Conservation (phyloP, 2,329 filamentous ascomycete genomes). For the Fusarium albidum region DNA sequence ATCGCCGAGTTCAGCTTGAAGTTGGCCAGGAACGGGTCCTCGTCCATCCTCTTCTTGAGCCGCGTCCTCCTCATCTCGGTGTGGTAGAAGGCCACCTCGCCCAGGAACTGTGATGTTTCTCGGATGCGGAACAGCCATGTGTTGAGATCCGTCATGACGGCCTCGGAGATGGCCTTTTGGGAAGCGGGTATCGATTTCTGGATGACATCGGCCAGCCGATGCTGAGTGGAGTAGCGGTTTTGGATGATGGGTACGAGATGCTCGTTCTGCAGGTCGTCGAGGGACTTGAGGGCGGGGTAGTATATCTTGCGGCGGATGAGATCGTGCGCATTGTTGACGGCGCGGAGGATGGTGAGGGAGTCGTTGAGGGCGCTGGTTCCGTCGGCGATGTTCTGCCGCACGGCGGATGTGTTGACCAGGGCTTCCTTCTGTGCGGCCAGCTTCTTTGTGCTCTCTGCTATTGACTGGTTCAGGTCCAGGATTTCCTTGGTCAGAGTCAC, state of each 20-base stretch:
- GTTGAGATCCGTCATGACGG: conserved; percentile 96
- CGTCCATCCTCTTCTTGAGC: conserved; percentile 83
- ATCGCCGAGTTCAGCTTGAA: conserved; percentile 97
- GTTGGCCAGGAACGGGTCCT: conserved; percentile 75
- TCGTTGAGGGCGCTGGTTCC: conserved; percentile 88
- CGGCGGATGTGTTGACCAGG: conserved; percentile 88
- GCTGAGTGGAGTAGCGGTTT: conserved; percentile 89
- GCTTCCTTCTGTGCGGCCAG: conserved; percentile 94
- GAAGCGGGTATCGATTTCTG: conserved; percentile 94
- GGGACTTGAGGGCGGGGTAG: conserved; percentile 89
- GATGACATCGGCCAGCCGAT: conserved; percentile 94
- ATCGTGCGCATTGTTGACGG: conserved; percentile 94
- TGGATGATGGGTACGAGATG: conserved; percentile 78
- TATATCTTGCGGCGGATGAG: conserved; percentile 92
- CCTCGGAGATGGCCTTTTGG: conserved; percentile 91
- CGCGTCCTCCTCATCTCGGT: conserved; percentile 86
- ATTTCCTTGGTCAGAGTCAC: conserved; percentile 91
- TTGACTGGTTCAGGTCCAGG: conserved; percentile 89
- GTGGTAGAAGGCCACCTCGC: conserved; percentile 96
- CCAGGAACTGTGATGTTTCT: conserved; percentile 94
- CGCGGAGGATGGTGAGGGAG: conserved; percentile 88
- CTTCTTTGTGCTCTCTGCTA: conserved; percentile 93
- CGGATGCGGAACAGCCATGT: conserved; percentile 96
- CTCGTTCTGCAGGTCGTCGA: conserved; percentile 96
- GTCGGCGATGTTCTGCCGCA: conserved; percentile 95